These are phyloP conservation scores for Lachnellula arida DNA, from an alignment of 2,329 filamentous ascomycete genomes.

Conservation along the genomic window DNA sequence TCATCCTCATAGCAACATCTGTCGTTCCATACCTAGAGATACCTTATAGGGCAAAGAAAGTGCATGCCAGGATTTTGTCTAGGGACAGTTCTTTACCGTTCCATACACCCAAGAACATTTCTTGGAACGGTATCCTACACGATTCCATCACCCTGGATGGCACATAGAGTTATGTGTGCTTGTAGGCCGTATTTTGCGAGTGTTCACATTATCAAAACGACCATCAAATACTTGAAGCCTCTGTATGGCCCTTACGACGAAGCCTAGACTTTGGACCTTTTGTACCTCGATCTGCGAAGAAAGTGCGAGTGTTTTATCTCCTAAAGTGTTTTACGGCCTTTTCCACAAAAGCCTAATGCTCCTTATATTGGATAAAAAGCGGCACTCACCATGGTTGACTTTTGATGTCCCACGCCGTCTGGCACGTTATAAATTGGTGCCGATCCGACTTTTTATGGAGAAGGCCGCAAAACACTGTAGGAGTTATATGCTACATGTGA, in stretches of 20 bases:
- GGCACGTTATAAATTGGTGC: too few species aligned
- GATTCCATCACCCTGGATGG: constrained; percentile 22
- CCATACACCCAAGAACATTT: constrained; percentile 28
- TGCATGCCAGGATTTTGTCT: too few species aligned
- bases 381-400: too few species aligned
- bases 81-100: constrained; percentile 13
- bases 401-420: too few species aligned
- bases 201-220: constrained; percentile 20
- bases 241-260: constrained; percentile 22
- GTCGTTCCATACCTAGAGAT: too few species aligned
- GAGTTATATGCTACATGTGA: constrained; percentile 19
- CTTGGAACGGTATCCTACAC: constrained; percentile 22
- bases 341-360: too few species aligned
- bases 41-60: too few species aligned
- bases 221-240: constrained; percentile 21
- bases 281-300: constrained; percentile 15
- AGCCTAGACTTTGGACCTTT: constrained; percentile 20
- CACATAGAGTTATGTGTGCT: constrained; percentile 23
- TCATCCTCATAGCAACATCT: too few species aligned
- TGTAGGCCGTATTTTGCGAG: constrained; percentile 19
- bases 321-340: too few species aligned
- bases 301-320: constrained; percentile 22
- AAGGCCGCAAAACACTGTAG: too few species aligned
- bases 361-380: too few species aligned
- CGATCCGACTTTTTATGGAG: too few species aligned